phyloP scores from a whole-genome alignment of 192 early-diverging fungal species.

The Dispira simplex region DNA sequence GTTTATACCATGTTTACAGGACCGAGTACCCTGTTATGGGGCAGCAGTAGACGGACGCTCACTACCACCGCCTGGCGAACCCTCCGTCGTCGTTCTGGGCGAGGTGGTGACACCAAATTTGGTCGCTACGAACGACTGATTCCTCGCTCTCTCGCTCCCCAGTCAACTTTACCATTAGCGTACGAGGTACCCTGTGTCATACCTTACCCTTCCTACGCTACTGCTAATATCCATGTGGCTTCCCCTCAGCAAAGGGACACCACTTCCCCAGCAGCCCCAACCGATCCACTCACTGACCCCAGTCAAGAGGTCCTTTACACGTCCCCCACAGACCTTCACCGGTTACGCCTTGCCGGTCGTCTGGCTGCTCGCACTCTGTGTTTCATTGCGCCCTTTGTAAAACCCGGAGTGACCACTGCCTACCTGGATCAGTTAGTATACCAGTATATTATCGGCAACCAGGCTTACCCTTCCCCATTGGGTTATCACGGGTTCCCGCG shows the following conservation, averaged over 20 bases:
- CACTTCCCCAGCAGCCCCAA: background rate
- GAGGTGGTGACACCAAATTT: no score
- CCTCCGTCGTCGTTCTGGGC: no score
- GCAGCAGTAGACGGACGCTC: no score
- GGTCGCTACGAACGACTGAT: no score
- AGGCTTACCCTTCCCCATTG: slow-evolving; percentile 64
- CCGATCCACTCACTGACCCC: background rate
- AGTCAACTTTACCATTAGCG: no score
- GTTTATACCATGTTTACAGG: no score
- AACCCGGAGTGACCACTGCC: slow-evolving; percentile 30
- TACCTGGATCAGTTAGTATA: slow-evolving; percentile 35
- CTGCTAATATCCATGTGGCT: no score
- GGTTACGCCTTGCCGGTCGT: slow-evolving; percentile 28
- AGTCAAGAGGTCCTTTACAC: slow-evolving; percentile 7
- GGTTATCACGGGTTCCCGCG: slow-evolving; percentile 61
- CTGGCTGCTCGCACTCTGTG: slow-evolving; percentile 40
- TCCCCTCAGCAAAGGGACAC: background rate
- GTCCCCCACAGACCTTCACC: slow-evolving; percentile 19
- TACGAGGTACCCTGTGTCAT: no score
- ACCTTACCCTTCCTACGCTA: no score
- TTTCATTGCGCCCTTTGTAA: slow-evolving; percentile 32
- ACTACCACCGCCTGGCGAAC: no score
- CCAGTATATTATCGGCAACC: slow-evolving; percentile 27
- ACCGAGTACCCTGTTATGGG: no score
- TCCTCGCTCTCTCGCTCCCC: no score